Conservation (phyloP, 2,329 filamentous ascomycete species). For the Plenodomus lindquistii region DNA sequence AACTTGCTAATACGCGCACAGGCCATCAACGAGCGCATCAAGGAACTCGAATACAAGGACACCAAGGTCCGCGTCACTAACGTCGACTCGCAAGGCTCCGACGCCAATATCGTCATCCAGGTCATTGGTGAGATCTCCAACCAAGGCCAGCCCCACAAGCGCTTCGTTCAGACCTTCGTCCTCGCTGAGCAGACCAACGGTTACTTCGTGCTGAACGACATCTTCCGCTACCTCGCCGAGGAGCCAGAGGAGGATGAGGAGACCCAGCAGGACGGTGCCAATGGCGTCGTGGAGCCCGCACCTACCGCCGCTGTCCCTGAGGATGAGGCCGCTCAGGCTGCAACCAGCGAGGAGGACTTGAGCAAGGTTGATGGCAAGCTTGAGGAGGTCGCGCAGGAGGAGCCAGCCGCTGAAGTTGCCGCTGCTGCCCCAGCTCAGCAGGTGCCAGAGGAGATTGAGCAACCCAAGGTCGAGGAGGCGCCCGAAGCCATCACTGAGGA, state of each 20-base stretch:
- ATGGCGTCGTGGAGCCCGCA: conserved; percentile 48
- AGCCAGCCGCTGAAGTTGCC: conserved; percentile 28
- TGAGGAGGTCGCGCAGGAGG: conserved; percentile 59
- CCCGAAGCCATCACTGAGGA: conserved; percentile 46
- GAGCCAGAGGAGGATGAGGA: conserved; percentile 71
- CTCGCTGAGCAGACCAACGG: conserved; percentile 94
- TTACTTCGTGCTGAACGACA: conserved; percentile 98
- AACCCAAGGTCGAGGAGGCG: conserved; percentile 46
- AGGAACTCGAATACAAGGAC: conserved; percentile 89
- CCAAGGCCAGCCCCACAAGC: conserved; percentile 86
- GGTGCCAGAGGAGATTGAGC: conserved; percentile 39
- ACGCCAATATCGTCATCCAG: conserved; percentile 93
- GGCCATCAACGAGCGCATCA: conserved; percentile 94
- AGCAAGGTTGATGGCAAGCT: conserved; percentile 72
- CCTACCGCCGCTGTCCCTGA: conserved; percentile 39
- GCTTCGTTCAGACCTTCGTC: conserved; percentile 97
- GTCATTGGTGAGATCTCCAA: conserved; percentile 98
- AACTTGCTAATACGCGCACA: conserved; percentile 43
- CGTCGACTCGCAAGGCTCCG: conserved; percentile 92
- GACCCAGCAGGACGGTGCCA: conserved; percentile 40
- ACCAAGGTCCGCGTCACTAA: conserved; percentile 98
- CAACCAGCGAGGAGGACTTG: conserved; percentile 51
- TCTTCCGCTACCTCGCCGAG: conserved; percentile 90
- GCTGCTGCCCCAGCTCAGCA: conserved; percentile 45
- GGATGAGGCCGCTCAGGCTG: conserved; percentile 42